Base-by-base conservation (phyloP, 257 asterid species). In the Lycium barbarum region DNA sequence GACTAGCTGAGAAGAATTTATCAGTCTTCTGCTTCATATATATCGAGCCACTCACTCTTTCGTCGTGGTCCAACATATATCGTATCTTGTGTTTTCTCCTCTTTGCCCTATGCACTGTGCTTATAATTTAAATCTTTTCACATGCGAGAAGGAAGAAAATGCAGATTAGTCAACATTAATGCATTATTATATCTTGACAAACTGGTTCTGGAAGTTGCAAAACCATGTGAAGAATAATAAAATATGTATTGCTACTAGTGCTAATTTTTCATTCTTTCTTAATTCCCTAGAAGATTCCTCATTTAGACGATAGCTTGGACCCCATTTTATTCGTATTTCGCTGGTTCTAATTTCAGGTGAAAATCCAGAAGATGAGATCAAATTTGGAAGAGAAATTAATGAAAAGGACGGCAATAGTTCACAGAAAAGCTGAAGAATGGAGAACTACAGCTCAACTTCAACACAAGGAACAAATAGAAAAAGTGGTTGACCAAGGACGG, bases 371-470 rank as follows among this genome's bases (percentile, higher is more conserved):
- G 89, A 95, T 95, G 98, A 91, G 96, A 84, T 93, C 97, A 11
- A 92, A 94, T 88, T 22, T 95, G 90, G 99, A 97, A 86, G 98
- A 95, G 79, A 97, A 94, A 66, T 85, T 97, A 36, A 95, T 95
- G 99, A 97, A 94, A 91, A 95, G 92, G 85, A 95, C 95, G 98
- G 98, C 94, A 0, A 90, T 90, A 8, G 99, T 94, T 84, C 94
- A 93, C n/a, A 87, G 98, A 63, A 97, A 93, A 89, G 99, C 98
- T 0, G 99, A 97, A 85, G 98, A 97, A 86, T 92, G 91, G 97
- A 93, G 97, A 79, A 92, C 92, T 18, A 66, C 91, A 7, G 97
- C 98, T 3, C 95, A 92, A 82, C 84, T 94, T 86, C 97, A 92
- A 88, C 99, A 97, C 79, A 88, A 93, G 7, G 94, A 97, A 76